Conservation (phyloP, 768 basidiomycete species). For the Agrocybe pediades region DNA sequence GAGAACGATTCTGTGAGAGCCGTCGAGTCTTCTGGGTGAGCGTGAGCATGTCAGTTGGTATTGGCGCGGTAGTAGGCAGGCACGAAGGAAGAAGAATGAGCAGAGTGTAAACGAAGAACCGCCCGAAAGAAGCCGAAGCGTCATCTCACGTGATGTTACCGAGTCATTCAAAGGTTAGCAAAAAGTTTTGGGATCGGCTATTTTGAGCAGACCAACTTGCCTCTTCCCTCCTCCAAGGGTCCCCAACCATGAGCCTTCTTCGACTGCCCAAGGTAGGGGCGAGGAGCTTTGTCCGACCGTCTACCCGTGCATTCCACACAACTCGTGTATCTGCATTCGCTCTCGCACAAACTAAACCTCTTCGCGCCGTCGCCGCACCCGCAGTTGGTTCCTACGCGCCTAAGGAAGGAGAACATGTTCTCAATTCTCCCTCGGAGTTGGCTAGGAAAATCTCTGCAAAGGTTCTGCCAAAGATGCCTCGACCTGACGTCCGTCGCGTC, state of each 20-base stretch:
- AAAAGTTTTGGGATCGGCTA: slow-evolving; percentile 9
- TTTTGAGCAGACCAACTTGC: slow-evolving; percentile 4
- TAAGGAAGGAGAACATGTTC: slow-evolving; percentile 72
- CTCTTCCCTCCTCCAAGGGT: slow-evolving; percentile 9
- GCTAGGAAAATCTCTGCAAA: slow-evolving; percentile 92
- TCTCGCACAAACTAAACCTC: slow-evolving; percentile 36
- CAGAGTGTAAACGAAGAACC: background rate
- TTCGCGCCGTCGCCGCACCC: slow-evolving; percentile 71
- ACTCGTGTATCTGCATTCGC: slow-evolving; percentile 34
- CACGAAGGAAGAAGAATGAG: background rate
- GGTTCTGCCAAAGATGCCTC: slow-evolving; percentile 88
- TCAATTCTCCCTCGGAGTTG: slow-evolving; percentile 93
- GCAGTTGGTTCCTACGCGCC: slow-evolving; percentile 71
- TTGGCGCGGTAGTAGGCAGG: too few relatives aligned
- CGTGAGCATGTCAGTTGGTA: too few relatives aligned
- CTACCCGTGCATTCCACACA: slow-evolving; percentile 54
- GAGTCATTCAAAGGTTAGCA: slow-evolving; percentile 15
- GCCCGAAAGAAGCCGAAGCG: slow-evolving; percentile 12
- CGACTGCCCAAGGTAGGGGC: slow-evolving; percentile 41
- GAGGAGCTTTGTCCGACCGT: slow-evolving; percentile 32
- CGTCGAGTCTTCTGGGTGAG: background rate
- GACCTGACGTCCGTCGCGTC: slow-evolving; percentile 92
- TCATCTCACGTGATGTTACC: slow-evolving; percentile 5
- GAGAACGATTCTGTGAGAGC: background rate
- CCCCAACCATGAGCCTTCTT: slow-evolving; percentile 39